Conservation (phyloP, 1,284 basidiomycete species). For the Phellopilus nigrolimitatus region DNA sequence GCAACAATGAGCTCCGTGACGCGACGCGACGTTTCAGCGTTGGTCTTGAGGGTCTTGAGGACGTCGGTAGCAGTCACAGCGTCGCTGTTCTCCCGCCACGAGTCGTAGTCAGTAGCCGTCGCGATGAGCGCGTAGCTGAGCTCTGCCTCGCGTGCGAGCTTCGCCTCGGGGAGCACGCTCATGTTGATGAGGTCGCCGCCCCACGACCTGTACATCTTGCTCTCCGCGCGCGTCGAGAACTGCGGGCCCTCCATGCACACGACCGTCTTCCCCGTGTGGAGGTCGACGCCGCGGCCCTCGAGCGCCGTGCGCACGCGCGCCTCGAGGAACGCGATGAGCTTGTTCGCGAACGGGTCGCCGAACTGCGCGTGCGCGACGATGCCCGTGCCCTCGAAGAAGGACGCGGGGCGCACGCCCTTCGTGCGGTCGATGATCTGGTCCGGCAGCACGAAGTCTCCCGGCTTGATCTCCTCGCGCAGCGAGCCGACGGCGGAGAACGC, state of each 20-base stretch:
- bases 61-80: constrained; percentile 89
- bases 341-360: constrained; percentile 81
- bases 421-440: constrained; percentile 96
- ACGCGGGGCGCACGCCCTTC: constrained; percentile 82
- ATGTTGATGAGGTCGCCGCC: constrained; percentile 96
- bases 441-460: constrained; percentile 87
- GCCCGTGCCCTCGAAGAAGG: constrained; percentile 80
- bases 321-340: constrained; percentile 68
- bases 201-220: constrained; percentile 89
- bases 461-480: constrained; percentile 91
- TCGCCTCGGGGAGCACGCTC: constrained; percentile 94
- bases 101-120: constrained; percentile 88
- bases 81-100: constrained; percentile 77
- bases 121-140: constrained; percentile 89
- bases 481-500: constrained; percentile 97
- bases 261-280: constrained; percentile 81
- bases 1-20: constrained; percentile 77
- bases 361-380: constrained; percentile 93
- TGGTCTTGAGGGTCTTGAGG: constrained; percentile 80
- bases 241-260: constrained; percentile 98
- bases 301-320: constrained; percentile 62
- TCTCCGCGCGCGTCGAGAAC: constrained; percentile 94
- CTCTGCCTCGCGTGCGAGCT: constrained; percentile 93
- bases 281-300: constrained; percentile 49
- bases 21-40: constrained; percentile 78